These are phyloP conservation scores for Lachancea dasiensis DNA, from an alignment of 805 yeast species.

Conservation along the genomic window DNA sequence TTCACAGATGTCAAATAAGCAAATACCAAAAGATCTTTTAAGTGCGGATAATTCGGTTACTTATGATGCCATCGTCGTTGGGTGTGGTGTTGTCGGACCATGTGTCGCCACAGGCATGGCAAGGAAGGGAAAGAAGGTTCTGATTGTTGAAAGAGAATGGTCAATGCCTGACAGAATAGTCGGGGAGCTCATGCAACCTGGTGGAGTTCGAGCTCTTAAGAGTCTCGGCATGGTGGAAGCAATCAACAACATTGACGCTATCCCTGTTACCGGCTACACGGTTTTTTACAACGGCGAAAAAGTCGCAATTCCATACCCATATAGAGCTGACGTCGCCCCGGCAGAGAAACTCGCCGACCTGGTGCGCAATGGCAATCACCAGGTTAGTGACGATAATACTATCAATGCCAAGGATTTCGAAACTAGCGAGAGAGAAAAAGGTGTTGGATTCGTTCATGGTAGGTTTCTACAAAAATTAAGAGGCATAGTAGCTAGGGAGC, in stretches of 20 bases:
- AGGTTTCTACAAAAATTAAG: constrained; percentile 75
- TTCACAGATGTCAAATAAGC: neutral
- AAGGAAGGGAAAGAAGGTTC: constrained; percentile 78
- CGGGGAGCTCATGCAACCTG: constrained; percentile 96
- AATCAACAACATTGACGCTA: constrained; percentile 50
- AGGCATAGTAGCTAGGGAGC: constrained; percentile 56
- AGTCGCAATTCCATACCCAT: constrained; percentile 66
- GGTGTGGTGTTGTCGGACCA: constrained; percentile 99
- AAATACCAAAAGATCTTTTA: constrained; percentile 10
- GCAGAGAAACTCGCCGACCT: constrained; percentile 48
- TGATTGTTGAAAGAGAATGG: constrained; percentile 81
- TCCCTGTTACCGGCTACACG: constrained; percentile 72
- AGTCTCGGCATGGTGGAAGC: constrained; percentile 76
- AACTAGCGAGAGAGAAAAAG: constrained; percentile 48
- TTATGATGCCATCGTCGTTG: constrained; percentile 83
- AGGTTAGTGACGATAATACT: constrained; percentile 45
- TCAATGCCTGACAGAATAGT: constrained; percentile 90
- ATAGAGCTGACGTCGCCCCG: constrained; percentile 44
- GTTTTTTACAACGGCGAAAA: constrained; percentile 57
- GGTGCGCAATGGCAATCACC: constrained; percentile 55
- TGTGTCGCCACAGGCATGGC: constrained; percentile 86
- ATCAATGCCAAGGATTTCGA: constrained; percentile 51
- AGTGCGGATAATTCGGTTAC: constrained; percentile 28
- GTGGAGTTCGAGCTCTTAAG: constrained; percentile 79
- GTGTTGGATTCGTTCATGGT: constrained; percentile 93